Base-by-base conservation (phyloP, 2,329 filamentous ascomycete species). In the Polychaeton citri region DNA sequence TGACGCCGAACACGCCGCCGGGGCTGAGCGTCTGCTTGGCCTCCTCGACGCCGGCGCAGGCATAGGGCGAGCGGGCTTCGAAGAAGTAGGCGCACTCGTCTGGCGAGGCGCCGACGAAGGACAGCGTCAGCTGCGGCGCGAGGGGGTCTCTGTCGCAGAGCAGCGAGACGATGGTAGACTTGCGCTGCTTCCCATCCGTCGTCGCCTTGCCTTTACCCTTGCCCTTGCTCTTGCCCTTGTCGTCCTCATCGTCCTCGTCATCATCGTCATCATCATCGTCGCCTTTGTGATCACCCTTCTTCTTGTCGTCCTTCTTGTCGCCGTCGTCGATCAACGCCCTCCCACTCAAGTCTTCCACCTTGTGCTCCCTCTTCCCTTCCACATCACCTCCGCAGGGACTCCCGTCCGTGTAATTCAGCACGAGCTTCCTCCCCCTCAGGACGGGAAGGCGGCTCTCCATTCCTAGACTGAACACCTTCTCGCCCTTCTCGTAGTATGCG, bases 71-170 rank as follows among this genome's bases (percentile, higher is more conserved):
- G 45, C 88, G 81, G 34, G 87, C 79, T 58, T 96, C 87, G 64
- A 98, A 98, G 61, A 93, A 82, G 62, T 96, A 98, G 19, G 84
- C 76, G 68, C 90, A 98, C 41, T 92, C 80, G 54, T 96, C 87
- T 28, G 83, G 79, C 42, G 52, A 57, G 5, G 87, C 80, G 40
- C 82, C 84, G 40, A 96, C 79, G 56, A 94, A 98, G 15, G 83
- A 85, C 24, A 90, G 68, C 4, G 73, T 71, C 3, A 86, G 79
- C 28, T 73, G 69, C 4, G 74, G 72, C 19, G 69, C 71, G 2
- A 79, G 66, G 1, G 83, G 76, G 49, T 95, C 86, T 43, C 75
- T 76, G 55, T 95, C 87, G 66, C 90, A 98, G 45, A 90, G 79
- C 57, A 96, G 88, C 17, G 86, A 90, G 59, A 98, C 85, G 39